Evolutionary conservation across 768 basidiomycete species (phyloP), one percentile per base, ranked within the genome.

Genomic region (Kwoniella heveanensis): DNA sequence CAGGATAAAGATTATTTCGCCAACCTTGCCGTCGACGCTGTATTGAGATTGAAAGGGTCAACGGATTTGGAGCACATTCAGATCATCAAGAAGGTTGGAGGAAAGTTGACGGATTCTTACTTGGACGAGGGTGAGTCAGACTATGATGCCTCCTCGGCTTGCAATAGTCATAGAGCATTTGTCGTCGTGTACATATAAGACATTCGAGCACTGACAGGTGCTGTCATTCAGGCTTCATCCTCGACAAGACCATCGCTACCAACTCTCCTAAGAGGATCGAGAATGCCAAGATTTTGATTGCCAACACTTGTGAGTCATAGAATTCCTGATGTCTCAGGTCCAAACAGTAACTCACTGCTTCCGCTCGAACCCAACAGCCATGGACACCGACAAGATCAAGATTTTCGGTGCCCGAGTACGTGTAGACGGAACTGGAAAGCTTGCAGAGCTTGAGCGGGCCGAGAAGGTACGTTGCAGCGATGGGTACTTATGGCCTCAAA

Each of bases 351-450:
- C 56, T 57, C 32, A 32, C 32, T 32, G n/a, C n/a, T 17, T 22
- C 24, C 12, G 7, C 17, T 54, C 22, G 10, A 2, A 49, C 22
- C n/a, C 19, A 32, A 12, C 68, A 94, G 93, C 96, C 2, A 98
- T 98, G 96, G 96, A 99, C 82, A 99, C 96, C 26, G 96, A 99
- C 82, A 99, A 99, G 81, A 96, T 98, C 84, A 99, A 99, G 82
- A 89, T 99, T 65, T 99, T 99, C 66, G 96, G 96, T 47, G 95
- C 96, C 0, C 86, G 92, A 37, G 88, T 98, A 66, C 92, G 93
- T 81, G 96, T 98, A 6, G 95, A 97, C 73, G 85, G 90, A 50
- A 95, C 96, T 2, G 90, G 94, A 56, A 97, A 99, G 82, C 86
- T 99, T 7, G 96, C 96, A 8, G 96, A 99, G 80, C 87, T 99